Evolutionary conservation across 495 filamentous ascomycete genomes (phyloP), one percentile per base, ranked within the genome.

Genomic region (Neurospora sp.): DNA sequence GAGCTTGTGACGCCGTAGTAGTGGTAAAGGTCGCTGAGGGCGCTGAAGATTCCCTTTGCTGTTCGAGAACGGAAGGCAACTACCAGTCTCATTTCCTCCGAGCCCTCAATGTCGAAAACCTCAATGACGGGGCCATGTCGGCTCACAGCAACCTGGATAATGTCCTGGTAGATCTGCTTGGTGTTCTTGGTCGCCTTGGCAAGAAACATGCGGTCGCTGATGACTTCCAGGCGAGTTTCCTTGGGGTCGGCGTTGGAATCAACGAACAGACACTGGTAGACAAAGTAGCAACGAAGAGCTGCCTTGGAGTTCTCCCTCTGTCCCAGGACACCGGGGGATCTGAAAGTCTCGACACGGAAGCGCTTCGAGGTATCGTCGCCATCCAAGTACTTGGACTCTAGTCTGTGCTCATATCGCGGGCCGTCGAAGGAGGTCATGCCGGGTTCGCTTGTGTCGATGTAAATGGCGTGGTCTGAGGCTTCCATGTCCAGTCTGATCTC

Each of bases 1-100:
- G 96, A 94, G 80, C 93, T 97, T 2, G 96, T 98, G 69, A 97
- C 88, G 35, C 96, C 96, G 79, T 99, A 98, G 86, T 97, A 98
- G 84, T 99, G 96, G 82, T 99, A 99, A 31, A 99, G 85, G 81
- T 98, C 96, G 73, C 93, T 97, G 71, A 99, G 82, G 31, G 96
- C 94, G 75, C 94, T 97, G 85, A 99, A 99, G 76, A 99, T 83
- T 46, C 96, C 96, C 82, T 94, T 88, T 31, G 96, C 96, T 10
- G 95, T 97, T 69, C 94, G 89, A 74, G 94, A 91, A 68, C 93
- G 93, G 84, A 97, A 98, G 42, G 94, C 96, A 78, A 98, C 89
- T 73, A 99, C 94, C 72, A 99, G 85, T 76, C 96, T 83, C 87
- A 96, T 97, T 85, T 98, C 96, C 69, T 90, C 88, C 59, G 91